Conservation (phyloP, 768 basidiomycete genomes). For the Mycena amicta region DNA sequence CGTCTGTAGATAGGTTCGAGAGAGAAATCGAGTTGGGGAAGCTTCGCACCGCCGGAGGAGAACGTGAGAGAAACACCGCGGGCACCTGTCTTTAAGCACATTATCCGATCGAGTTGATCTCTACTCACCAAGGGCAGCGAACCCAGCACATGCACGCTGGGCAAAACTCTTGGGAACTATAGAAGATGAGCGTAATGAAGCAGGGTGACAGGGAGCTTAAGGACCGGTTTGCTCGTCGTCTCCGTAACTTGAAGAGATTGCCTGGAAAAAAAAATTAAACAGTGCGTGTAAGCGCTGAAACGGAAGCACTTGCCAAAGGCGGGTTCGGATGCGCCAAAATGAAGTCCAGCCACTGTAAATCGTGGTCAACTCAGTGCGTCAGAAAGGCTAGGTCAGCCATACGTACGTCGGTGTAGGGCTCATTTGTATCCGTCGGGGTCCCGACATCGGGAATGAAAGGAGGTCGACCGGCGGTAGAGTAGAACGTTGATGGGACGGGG, state of each 20-base stretch:
- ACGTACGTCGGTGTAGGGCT: slow-evolving; percentile 35
- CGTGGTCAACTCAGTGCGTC: too few species aligned
- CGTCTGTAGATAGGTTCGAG: slow-evolving; percentile 45
- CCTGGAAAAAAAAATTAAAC: too few species aligned
- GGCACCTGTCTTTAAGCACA: slow-evolving; percentile 35
- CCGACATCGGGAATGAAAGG: slow-evolving; percentile 45
- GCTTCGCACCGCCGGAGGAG: slow-evolving; percentile 54
- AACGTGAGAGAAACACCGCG: slow-evolving; percentile 54
- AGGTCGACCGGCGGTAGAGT: slow-evolving; percentile 35
- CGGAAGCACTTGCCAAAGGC: slow-evolving; percentile 52
- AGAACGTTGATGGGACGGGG: slow-evolving; percentile 31
- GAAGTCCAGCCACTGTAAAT: slow-evolving; percentile 51
- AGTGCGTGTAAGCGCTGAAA: too few species aligned
- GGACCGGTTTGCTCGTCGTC: slow-evolving; percentile 59
- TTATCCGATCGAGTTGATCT: neutral
- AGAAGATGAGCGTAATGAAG: neutral
- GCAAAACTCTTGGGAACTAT: slow-evolving; percentile 51
- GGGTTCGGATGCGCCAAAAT: slow-evolving; percentile 38
- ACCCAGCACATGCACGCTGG: slow-evolving; percentile 44
- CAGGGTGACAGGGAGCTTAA: neutral
- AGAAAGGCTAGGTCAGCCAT: too few species aligned
- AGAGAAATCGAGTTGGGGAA: slow-evolving; percentile 34
- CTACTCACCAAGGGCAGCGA: slow-evolving; percentile 46
- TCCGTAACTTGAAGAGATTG: too few species aligned
- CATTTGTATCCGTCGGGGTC: slow-evolving; percentile 44